phyloP scores from a whole-genome alignment of 768 basidiomycete species.

The Strobilomyces dryophilus region DNA sequence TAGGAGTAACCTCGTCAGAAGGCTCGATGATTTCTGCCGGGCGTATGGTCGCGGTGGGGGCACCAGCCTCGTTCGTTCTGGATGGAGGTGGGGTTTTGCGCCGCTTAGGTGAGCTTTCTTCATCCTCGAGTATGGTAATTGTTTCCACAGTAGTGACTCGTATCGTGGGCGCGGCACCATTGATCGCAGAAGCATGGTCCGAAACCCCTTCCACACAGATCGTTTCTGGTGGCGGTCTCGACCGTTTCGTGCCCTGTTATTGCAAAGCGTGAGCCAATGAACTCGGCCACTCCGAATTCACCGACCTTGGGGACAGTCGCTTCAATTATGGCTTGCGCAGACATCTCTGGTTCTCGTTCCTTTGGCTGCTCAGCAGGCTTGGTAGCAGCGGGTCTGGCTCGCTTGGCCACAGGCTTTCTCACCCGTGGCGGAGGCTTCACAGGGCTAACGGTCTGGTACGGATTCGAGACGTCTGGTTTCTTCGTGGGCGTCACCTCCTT shows the following conservation, averaged over 20 bases:
- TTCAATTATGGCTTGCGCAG: conserved; percentile 70
- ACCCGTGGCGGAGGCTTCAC: conserved; percentile 47
- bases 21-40: conserved; percentile 43
- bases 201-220: conserved; percentile 3
- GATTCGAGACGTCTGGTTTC: conserved; percentile 68
- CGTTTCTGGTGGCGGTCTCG: conserved; percentile 62
- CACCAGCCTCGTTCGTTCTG: conserved; percentile 35
- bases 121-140: conserved; percentile 36
- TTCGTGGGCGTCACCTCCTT: conserved; percentile 65
- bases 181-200: conserved; percentile 7
- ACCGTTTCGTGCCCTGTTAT: conserved; percentile 69
- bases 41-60: conserved; percentile 12
- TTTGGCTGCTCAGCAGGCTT: conserved; percentile 34
- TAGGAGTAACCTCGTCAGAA: conserved; percentile 19
- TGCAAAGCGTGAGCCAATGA: conserved; percentile 5
- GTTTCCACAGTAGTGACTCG: conserved; percentile 28
- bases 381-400: conserved; percentile 27
- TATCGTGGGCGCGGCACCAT: conserved; percentile 12
- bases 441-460: conserved; percentile 72
- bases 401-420: conserved; percentile 38
- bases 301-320: conserved; percentile 71
- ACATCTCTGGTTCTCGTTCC: conserved; percentile 31
- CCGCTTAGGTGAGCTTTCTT: conserved; percentile 43
- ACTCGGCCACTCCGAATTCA: conserved; percentile 1
- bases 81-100: conserved; percentile 36